Percentiles rank a stretch among this genome's conserved stretches.
Evolutionary conservation across 805 yeast genomes (phyloP).

Genomic region (Ogataea trehalophila): DNA sequence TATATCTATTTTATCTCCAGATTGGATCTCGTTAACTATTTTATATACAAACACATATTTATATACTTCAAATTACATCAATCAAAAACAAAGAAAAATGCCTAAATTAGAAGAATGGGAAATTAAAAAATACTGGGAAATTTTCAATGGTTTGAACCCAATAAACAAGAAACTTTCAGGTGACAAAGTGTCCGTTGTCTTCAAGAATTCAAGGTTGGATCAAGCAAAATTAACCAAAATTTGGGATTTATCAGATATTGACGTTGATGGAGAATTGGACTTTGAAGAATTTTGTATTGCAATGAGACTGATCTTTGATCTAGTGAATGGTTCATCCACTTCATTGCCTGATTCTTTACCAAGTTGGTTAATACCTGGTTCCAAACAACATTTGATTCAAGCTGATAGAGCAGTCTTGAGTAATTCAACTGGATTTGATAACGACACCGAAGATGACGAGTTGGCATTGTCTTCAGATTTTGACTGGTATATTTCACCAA

Average conservation of each 20-base stretch:
- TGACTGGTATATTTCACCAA: conserved; percentile 96
- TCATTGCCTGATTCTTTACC: conserved; percentile 79
- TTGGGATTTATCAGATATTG: conserved; percentile 93
- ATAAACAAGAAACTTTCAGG: conserved; percentile 74
- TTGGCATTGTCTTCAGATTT: conserved; percentile 60
- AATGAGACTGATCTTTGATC: conserved; percentile 90
- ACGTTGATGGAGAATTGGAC: conserved; percentile 85
- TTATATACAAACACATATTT: too few species aligned
- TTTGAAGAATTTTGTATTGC: conserved; percentile 98
- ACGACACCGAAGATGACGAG: conserved; percentile 57
- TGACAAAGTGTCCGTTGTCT: conserved; percentile 77
- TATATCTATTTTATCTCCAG: too few species aligned
- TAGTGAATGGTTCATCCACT: conserved; percentile 70
- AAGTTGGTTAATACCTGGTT: conserved; percentile 87
- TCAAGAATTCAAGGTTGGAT: conserved; percentile 81
- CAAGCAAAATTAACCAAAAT: conserved; percentile 74
- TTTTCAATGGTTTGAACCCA: conserved; percentile 86
- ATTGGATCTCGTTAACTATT: too few species aligned
- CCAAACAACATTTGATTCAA: conserved; percentile 78
- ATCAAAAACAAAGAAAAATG: conserved; percentile 18
- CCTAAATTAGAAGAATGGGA: conserved; percentile 92
- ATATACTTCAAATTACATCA: too few species aligned
- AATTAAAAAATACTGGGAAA: conserved; percentile 96
- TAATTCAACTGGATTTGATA: conserved; percentile 27
- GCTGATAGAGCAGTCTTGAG: conserved; percentile 66